A percentile compares a stretch with the other conserved stretches of the same genome.
Conservation (phyloP, 176 grass and related monocot species). For the Ananas comosus region DNA sequence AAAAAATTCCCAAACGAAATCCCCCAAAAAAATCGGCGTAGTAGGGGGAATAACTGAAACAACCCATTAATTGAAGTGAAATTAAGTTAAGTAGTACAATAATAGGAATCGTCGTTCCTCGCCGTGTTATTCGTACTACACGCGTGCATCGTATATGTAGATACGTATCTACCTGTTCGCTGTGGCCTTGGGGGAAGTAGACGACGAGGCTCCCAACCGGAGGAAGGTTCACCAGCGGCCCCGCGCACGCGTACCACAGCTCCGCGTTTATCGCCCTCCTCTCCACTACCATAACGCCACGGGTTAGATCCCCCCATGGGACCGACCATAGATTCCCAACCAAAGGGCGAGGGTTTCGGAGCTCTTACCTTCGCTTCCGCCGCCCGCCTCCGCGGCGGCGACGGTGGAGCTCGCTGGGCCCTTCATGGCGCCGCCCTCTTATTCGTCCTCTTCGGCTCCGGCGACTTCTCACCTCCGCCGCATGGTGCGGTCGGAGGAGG, state of each 20-base stretch:
- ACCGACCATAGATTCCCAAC: background rate
- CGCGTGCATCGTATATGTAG: too few relatives aligned
- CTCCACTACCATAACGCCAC: slow-evolving; percentile 41
- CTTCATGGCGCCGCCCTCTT: too few relatives aligned
- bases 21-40: too few relatives aligned
- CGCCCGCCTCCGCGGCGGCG: background rate
- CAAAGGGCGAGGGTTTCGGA: background rate
- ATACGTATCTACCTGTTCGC: slow-evolving; percentile 61
- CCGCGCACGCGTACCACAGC: slow-evolving; percentile 96
- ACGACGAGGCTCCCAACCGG: slow-evolving; percentile 98
- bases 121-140: too few relatives aligned
- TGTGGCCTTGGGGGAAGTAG: slow-evolving; percentile 98
- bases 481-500: background rate
- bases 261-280: slow-evolving; percentile 81
- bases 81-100: too few relatives aligned
- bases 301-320: background rate
- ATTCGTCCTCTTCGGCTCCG: background rate
- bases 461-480: background rate
- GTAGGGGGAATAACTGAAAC: too few relatives aligned
- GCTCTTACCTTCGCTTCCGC: background rate
- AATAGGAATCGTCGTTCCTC: too few relatives aligned
- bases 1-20: too few relatives aligned
- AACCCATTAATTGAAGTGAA: too few relatives aligned
- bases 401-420: too few relatives aligned
- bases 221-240: slow-evolving; percentile 78